Conservation (phyloP, 164 flowering plant genomes). For the Sedum album region DNA sequence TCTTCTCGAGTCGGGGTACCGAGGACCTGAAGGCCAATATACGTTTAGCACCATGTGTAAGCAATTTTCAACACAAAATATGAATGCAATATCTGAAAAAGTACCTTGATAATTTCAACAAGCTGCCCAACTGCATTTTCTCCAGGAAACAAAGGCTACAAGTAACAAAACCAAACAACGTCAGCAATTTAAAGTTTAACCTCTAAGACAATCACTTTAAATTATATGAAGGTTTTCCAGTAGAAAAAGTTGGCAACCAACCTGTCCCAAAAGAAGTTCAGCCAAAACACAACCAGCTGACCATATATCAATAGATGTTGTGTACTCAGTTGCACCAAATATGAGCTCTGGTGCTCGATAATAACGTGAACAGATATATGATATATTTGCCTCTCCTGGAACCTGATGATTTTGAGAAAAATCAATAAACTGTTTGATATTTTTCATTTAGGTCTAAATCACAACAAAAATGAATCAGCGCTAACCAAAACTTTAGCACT, state of each 20-base stretch:
- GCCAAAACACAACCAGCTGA: constrained; percentile 14
- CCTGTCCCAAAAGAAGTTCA: constrained; percentile 14
- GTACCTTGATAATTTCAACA: constrained; percentile 11
- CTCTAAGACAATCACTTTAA: too few relatives aligned
- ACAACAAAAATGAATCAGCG: neutral
- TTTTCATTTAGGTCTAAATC: too few relatives aligned
- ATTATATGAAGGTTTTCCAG: too few relatives aligned
- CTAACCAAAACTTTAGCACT: constrained; percentile 9
- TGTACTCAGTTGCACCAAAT: constrained; percentile 14
- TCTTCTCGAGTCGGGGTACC: constrained; percentile 12
- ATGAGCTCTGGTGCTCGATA: constrained; percentile 15
- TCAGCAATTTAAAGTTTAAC: too few relatives aligned
- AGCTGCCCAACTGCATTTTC: constrained; percentile 13
- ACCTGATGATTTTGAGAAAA: neutral
- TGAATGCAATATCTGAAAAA: neutral
- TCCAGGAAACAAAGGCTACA: constrained; percentile 13
- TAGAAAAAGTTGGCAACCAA: neutral
- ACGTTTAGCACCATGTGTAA: neutral
- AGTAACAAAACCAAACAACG: too few relatives aligned
- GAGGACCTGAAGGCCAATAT: neutral
- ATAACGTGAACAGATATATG: constrained; percentile 14
- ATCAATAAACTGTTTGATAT: neutral
- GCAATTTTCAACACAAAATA: neutral
- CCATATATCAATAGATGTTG: constrained; percentile 13
- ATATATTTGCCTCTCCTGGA: constrained; percentile 12